Evolutionary conservation across 1,284 basidiomycete species (phyloP).

Genomic region (Ganoderma sp.): DNA sequence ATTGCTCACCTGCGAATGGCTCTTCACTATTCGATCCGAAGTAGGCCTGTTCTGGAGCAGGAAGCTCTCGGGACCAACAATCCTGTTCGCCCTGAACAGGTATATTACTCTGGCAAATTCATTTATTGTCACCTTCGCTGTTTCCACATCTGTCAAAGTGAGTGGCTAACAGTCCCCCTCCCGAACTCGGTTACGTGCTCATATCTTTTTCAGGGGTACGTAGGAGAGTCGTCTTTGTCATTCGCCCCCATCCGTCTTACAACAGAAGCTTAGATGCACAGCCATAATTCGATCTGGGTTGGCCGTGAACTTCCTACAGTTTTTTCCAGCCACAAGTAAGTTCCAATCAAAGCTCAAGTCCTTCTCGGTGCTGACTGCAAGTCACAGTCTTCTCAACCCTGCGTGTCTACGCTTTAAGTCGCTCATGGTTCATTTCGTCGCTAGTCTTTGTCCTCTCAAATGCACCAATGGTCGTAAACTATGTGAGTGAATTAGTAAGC

Average conservation of each 20-base stretch:
- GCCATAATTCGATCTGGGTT: background rate
- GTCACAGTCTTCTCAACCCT: background rate
- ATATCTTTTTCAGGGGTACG: background rate
- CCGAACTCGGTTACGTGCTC: background rate
- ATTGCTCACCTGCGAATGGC: background rate
- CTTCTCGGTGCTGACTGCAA: background rate
- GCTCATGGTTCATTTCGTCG: background rate
- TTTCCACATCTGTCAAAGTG: background rate
- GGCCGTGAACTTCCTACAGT: background rate
- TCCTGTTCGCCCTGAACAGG: slow-evolving; percentile 4
- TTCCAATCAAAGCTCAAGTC: background rate
- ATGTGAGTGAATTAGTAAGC: background rate
- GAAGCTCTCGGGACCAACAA: background rate
- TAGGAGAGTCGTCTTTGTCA: background rate
- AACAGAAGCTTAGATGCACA: background rate
- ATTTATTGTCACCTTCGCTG: background rate
- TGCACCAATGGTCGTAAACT: background rate
- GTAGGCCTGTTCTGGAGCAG: background rate
- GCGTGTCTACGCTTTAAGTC: background rate
- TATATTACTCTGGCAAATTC: background rate
- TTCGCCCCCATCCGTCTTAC: background rate
- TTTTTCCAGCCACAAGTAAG: background rate
- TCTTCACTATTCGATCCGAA: background rate
- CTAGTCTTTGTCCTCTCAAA: background rate
- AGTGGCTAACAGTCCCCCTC: background rate